Percentiles rank a stretch among this genome's conserved stretches.
phyloP scores from a whole-genome alignment of 371 early-diverging fungal genomes.

The Entomophthora muscae region DNA sequence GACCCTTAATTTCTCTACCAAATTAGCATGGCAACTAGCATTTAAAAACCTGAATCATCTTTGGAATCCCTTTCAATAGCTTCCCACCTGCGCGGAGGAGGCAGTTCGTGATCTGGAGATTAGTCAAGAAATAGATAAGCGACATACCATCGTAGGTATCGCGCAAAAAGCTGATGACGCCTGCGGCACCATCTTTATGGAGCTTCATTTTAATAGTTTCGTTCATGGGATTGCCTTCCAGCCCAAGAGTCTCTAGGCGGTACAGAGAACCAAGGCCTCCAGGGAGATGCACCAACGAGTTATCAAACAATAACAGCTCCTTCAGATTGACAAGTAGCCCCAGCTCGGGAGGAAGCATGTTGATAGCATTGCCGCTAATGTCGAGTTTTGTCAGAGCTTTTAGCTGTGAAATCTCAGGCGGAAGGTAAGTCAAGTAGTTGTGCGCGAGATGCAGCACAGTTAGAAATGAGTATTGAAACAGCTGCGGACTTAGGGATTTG shows the following conservation, averaged over 20 bases:
- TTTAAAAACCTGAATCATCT: constrained; percentile 7
- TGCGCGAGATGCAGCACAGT: constrained; percentile 86
- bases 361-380: constrained; percentile 80
- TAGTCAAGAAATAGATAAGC: neutral
- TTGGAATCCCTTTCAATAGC: constrained; percentile 3
- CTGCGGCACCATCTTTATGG: constrained; percentile 73
- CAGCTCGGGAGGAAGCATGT: constrained; percentile 73
- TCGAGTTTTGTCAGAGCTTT: constrained; percentile 50
- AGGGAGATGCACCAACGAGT: constrained; percentile 74
- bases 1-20: constrained; percentile 55
- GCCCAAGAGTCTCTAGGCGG: constrained; percentile 78
- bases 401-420: constrained; percentile 50
- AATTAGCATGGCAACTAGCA: constrained; percentile 3
- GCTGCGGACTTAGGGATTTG: constrained; percentile 45
- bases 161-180: constrained; percentile 75
- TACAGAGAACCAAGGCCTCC: constrained; percentile 84
- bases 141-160: constrained; percentile 71
- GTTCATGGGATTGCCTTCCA: constrained; percentile 94
- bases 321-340: constrained; percentile 67
- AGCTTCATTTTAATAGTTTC: constrained; percentile 64
- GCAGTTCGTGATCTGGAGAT: constrained; percentile 50
- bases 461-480: constrained; percentile 69
- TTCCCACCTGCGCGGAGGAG: constrained; percentile 85
- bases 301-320: constrained; percentile 88
- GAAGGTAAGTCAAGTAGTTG: constrained; percentile 66